Conservation (phyloP, 116 monocot species). For the Cymodocea nodosa region DNA sequence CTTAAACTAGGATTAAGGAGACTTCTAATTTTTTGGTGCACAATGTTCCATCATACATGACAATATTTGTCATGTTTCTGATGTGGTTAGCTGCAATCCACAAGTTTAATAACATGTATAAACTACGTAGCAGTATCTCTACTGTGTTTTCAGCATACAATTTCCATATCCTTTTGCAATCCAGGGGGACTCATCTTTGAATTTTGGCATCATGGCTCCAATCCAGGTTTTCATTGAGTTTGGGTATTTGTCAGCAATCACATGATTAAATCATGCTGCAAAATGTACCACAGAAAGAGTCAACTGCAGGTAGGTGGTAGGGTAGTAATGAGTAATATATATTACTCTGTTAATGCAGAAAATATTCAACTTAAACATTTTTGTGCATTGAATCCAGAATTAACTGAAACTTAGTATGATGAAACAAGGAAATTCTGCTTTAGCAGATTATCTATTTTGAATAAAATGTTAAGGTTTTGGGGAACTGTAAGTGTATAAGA, state of each 20-base stretch:
- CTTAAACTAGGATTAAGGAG: too few species aligned
- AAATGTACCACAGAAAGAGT: constrained; percentile 58
- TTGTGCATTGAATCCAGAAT: constrained; percentile 67
- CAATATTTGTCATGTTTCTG: constrained; percentile 86
- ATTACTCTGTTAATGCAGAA: neutral
- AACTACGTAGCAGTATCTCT: constrained; percentile 62
- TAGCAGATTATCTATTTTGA: neutral
- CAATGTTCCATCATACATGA: constrained; percentile 54
- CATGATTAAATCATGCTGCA: constrained; percentile 73
- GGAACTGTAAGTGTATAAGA: neutral
- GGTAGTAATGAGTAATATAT: neutral
- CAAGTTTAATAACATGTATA: constrained; percentile 83
- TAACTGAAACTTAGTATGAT: constrained; percentile 65
- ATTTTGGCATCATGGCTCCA: constrained; percentile 46
- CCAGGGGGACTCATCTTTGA: constrained; percentile 47
- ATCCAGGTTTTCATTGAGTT: constrained; percentile 63
- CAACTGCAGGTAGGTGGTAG: constrained; percentile 25
- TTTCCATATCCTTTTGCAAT: constrained; percentile 83
- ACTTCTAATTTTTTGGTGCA: constrained; percentile 30
- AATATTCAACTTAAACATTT: constrained; percentile 21
- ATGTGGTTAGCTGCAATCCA: constrained; percentile 71
- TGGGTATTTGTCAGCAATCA: constrained; percentile 59
- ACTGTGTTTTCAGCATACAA: constrained; percentile 57
- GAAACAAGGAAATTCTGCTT: neutral
- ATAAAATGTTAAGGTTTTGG: neutral